Evolutionary conservation across 169 alveolate species (phyloP).

Genomic region (Eimeria praecox): DNA sequence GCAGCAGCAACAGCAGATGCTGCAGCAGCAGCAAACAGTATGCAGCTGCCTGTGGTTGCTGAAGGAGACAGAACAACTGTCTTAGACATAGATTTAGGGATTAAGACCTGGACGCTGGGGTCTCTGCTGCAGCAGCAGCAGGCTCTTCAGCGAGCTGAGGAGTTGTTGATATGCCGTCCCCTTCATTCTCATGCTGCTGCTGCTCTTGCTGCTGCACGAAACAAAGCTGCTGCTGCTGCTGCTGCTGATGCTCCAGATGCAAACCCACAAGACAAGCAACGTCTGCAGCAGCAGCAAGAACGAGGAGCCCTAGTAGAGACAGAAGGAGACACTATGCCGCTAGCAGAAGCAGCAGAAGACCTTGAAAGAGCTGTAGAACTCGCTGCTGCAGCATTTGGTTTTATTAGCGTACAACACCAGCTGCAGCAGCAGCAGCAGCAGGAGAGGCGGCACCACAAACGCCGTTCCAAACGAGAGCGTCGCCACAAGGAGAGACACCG

Average conservation of each 20-base stretch:
- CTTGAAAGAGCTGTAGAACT: conserved; percentile 1
- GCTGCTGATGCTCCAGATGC: conserved; percentile 1
- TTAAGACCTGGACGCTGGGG: conserved; percentile 41
- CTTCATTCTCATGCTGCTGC: conserved; percentile 52
- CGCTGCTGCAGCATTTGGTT: conserved; percentile 56
- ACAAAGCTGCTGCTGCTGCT: conserved; percentile 60
- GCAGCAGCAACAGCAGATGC: conserved; percentile 58
- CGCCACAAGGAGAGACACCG: conserved; percentile 27
- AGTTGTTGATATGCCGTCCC: conserved; percentile 55
- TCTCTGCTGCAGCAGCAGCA: conserved; percentile 67
- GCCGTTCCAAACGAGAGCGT: neutral
- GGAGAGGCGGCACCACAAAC: neutral
- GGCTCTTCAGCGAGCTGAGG: conserved; percentile 61
- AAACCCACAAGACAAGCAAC: neutral
- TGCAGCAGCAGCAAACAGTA: conserved; percentile 62
- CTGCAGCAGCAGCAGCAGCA: conserved; percentile 54
- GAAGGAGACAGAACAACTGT: conserved; percentile 54
- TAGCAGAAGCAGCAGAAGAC: conserved; percentile 63
- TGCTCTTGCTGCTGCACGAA: conserved; percentile 61
- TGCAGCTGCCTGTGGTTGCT: conserved; percentile 23
- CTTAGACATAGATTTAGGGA: conserved; percentile 37
- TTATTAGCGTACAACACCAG: conserved; percentile 29
- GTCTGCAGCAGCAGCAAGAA: conserved; percentile 56
- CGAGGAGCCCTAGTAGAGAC: conserved; percentile 33
- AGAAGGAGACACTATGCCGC: conserved; percentile 68